These are phyloP conservation scores for Evansstolkia leycettana DNA, from an alignment of 495 filamentous ascomycete genomes.

Conservation along the genomic window DNA sequence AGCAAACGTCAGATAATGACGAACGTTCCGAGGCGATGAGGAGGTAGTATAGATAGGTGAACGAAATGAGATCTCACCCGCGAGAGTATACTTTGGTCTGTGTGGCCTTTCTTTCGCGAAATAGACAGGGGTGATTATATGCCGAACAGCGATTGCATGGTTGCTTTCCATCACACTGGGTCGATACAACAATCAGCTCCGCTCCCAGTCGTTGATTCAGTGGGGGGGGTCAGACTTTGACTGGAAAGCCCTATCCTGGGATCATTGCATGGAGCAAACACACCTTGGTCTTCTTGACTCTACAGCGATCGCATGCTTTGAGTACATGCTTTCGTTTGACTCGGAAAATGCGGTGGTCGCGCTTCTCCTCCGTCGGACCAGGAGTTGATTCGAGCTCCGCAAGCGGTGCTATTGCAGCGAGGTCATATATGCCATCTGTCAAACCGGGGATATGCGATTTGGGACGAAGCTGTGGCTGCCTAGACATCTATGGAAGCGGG, in stretches of 20 bases:
- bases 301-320: slow-evolving; percentile 36
- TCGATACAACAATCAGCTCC: slow-evolving; percentile 6
- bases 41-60: background rate
- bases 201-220: background rate
- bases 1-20: background rate
- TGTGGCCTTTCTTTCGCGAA: slow-evolving; percentile 34
- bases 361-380: slow-evolving; percentile 24
- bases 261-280: slow-evolving; percentile 1
- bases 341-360: slow-evolving; percentile 33
- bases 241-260: too few relatives aligned
- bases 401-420: slow-evolving; percentile 19
- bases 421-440: slow-evolving; percentile 26
- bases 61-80: slow-evolving; percentile 18
- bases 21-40: background rate
- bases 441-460: slow-evolving; percentile 26
- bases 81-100: slow-evolving; percentile 37
- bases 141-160: slow-evolving; percentile 36
- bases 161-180: slow-evolving; percentile 39
- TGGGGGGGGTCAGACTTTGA: background rate
- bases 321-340: slow-evolving; percentile 38
- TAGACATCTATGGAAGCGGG: slow-evolving; percentile 17
- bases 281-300: slow-evolving; percentile 39
- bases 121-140: slow-evolving; percentile 36
- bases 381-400: slow-evolving; percentile 22
- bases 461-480: slow-evolving; percentile 31